Evolutionary conservation across 1,284 basidiomycete genomes (phyloP), one percentile per base, ranked within the genome.

Genomic region (Papiliotrema terrestris): DNA sequence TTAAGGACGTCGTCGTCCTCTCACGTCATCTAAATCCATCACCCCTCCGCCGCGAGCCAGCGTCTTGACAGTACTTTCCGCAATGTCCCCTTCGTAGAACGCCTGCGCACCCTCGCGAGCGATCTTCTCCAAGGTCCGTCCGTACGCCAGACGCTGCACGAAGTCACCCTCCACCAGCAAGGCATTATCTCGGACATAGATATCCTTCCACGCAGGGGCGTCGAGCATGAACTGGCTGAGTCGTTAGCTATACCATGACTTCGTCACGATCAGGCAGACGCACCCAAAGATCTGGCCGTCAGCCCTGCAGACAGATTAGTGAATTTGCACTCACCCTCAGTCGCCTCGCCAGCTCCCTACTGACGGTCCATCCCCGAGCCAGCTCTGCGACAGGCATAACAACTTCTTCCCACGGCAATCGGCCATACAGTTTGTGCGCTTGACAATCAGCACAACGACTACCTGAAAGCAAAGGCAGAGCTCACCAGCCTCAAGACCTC

Each of bases 181-280:
- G 35, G 68, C 72, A 17, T 91, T 91, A n/a, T 81, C 70, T 0
- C 89, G 89, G 13, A 90, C 87, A 72, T 94, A 95, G 42, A 91
- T 82, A 11, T 81, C 76, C 35, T 78, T 80, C 91, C 91, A 97
- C 57, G 91, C 86, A 1, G 85, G 81, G 58, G 86, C 80, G n/a
- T 81, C 78, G 32, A 89, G 78, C 84, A 96, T 89, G 61, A 90
- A 79, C 46, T 78, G 65, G 9, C 82, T 72, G 64, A 83, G 71
- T 48, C 42, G 45, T 58, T 5, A 32, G 29, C 29, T 5, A 32
- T 38, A 56, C 50, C 39, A 43, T 41, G 36, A 1, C 8, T 20
- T 3, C 37, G 73, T 83, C 86, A 58, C 26, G 14, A 43, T 37
- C 14, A 14, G 22, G 13, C 13, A 37, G 20, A 38, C 15, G 25